These are phyloP conservation scores for Amanita jacksonii DNA, from an alignment of 768 basidiomycete genomes.

Conservation along the genomic window DNA sequence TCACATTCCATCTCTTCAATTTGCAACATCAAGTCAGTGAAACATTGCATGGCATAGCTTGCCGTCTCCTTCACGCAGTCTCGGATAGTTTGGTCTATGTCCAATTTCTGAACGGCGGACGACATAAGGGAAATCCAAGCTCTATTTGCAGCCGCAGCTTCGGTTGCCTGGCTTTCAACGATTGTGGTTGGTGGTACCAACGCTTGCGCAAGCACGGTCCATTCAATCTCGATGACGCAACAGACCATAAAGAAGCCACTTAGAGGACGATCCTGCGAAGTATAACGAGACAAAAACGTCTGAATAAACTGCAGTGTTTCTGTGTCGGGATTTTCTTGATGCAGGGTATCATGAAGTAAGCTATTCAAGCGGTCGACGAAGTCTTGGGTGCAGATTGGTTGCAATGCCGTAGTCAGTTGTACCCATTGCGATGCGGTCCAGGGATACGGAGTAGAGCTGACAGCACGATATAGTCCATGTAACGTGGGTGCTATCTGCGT, in stretches of 20 bases:
- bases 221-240: slow-evolving; percentile 77
- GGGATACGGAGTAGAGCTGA: slow-evolving; percentile 66
- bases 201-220: slow-evolving; percentile 77
- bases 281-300: slow-evolving; percentile 68
- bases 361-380: slow-evolving; percentile 68
- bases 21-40: slow-evolving; percentile 67
- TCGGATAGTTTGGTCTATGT: slow-evolving; percentile 28
- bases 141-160: slow-evolving; percentile 77
- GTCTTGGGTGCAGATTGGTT: slow-evolving; percentile 51
- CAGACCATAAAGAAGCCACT: slow-evolving; percentile 88
- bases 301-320: slow-evolving; percentile 51
- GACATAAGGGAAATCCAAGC: slow-evolving; percentile 69
- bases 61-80: slow-evolving; percentile 38
- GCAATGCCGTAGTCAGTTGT: slow-evolving; percentile 40
- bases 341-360: slow-evolving; percentile 54
- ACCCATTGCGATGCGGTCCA: slow-evolving; percentile 68
- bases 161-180: slow-evolving; percentile 28
- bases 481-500: slow-evolving; percentile 72
- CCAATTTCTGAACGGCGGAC: slow-evolving; percentile 33
- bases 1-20: slow-evolving; percentile 78
- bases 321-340: slow-evolving; percentile 38
- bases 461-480: slow-evolving; percentile 81
- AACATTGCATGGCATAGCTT: slow-evolving; percentile 61
- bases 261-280: slow-evolving; percentile 64
- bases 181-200: slow-evolving; percentile 27